Evolutionary conservation across 371 early-diverging fungal genomes (phyloP), one percentile per base, ranked within the genome.

Genomic region (Actinomortierella wolfii): DNA sequence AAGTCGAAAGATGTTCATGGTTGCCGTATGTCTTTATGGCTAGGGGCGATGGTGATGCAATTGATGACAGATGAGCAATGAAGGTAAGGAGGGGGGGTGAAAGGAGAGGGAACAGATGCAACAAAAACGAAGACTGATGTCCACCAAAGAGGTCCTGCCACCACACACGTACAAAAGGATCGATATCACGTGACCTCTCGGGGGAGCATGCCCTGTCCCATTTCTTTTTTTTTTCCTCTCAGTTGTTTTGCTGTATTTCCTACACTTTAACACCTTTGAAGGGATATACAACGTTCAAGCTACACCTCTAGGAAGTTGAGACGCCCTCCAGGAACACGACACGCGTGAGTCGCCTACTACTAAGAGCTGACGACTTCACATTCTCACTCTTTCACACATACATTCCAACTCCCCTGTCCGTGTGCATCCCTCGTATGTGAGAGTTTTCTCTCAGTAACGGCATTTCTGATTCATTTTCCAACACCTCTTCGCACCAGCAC

Each of bases 1-100:
- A 29, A 97, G 85, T 54, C 96, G 89, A 82, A 98, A 96, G 59
- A 94, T 73, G 76, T 97, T 96, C 96, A 95, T 95, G 39, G 58
- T 79, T 42, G 29, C 9, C 20, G 43, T 18, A 45, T 18, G 21
- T 3, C 4, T 17, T 17, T 4, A 18, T 5, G 4, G 45, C 4
- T 45, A 17, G 8, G 8, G 5, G 21, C 21, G 5, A 5, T 45
- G 15, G 15, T 45, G 21, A 18, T 45, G 15, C 65, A 58, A 55
- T 66, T 66, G 62, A 71, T 66, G 41, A 41, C 25, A 18, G 6
- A 6, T 26, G 21, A 50, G 52, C 17, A 50, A 23, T n/a, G 51
- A 17, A 41, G 51, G 47, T 26, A 28, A 21, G 14, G 40, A 20
- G 15, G 50, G 28, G 17, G 15, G 25, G 44, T 14, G 41, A 8